Conservation (phyloP, 202 grass and related monocot genomes). For the Cymbopogon flexuosus region DNA sequence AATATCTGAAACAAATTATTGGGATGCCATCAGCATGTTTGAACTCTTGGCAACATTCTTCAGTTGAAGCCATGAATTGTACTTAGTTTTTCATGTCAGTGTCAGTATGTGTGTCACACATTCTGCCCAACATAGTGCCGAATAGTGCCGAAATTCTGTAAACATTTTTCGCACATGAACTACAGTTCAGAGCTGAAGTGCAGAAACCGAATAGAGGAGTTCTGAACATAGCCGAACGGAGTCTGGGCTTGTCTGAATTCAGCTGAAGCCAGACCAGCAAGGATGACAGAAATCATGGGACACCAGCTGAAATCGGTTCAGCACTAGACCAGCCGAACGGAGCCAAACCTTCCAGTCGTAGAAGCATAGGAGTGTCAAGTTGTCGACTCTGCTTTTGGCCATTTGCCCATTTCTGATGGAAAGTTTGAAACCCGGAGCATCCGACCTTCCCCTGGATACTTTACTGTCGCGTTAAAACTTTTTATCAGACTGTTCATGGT, state of each 20-base stretch:
- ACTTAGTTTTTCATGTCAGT: not conserved
- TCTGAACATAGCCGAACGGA: not conserved
- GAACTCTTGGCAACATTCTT: not conserved
- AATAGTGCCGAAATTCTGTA: not conserved
- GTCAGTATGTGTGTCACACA: not conserved
- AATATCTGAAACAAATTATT: conserved; percentile 9
- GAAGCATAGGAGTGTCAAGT: not conserved
- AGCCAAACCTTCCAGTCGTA: not conserved
- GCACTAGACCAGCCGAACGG: no score
- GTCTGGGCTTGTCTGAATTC: no score
- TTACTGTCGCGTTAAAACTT: not conserved
- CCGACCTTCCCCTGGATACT: not conserved
- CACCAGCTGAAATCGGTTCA: no score
- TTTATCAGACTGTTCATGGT: not conserved
- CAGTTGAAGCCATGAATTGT: not conserved
- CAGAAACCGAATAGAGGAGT: not conserved
- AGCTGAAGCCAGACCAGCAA: no score
- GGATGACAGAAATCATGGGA: no score
- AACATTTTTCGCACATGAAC: no score
- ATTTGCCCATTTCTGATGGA: not conserved
- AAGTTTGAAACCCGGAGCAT: conserved; percentile 1
- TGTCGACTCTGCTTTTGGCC: not conserved
- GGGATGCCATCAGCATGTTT: not conserved
- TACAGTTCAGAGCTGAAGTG: no score
- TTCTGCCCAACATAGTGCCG: not conserved